Percentiles rank a stretch among this genome's conserved stretches.
Conservation (phyloP, 345 rosid species). For the Gossypium stocksii region DNA sequence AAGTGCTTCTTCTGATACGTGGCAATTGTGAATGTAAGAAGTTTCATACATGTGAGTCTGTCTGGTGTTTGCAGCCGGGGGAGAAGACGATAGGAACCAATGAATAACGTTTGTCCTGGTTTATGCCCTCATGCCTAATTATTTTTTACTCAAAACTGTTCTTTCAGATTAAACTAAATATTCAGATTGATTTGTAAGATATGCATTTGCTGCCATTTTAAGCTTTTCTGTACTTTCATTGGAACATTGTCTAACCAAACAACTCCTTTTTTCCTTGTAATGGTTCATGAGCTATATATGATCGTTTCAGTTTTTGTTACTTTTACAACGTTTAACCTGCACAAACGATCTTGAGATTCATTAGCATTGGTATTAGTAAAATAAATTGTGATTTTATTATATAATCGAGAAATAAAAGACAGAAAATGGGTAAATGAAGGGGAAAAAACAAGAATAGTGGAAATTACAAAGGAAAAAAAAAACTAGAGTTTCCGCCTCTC, state of each 20-base stretch:
- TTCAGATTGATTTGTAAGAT: background rate
- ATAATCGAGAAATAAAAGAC: background rate
- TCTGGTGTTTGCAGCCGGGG: background rate
- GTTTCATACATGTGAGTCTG: constrained; percentile 9
- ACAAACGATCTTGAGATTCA: background rate
- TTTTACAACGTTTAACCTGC: too few species aligned
- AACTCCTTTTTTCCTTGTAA: too few species aligned
- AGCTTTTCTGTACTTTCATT: background rate
- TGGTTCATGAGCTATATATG: too few species aligned
- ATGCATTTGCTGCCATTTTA: background rate
- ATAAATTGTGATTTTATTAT: background rate
- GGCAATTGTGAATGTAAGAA: constrained; percentile 22
- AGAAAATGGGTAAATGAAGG: background rate
- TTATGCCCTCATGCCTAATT: background rate
- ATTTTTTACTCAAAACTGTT: background rate
- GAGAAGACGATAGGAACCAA: constrained; percentile 4
- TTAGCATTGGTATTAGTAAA: background rate
- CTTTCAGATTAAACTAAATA: background rate
- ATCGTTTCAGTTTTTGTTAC: too few species aligned
- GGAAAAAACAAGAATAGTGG: background rate
- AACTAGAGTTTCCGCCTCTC: background rate
- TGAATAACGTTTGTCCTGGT: constrained; percentile 3
- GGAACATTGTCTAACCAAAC: too few species aligned
- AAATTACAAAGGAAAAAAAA: background rate
- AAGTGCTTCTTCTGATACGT: background rate